Conservation (phyloP, 192 early-diverging fungal genomes). For the Coemansia pectinata region DNA sequence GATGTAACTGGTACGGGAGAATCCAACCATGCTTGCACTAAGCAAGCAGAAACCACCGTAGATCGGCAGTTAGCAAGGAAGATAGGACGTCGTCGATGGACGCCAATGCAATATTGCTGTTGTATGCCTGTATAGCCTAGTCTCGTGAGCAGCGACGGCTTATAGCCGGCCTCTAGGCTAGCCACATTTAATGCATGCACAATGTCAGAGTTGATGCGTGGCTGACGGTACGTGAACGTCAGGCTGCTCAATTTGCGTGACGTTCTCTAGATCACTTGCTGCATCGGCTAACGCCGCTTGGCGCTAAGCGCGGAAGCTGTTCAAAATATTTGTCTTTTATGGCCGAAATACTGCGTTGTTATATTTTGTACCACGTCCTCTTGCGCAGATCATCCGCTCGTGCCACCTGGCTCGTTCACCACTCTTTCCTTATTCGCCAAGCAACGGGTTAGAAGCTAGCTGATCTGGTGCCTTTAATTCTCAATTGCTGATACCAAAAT, state of each 20-base stretch:
- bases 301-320: neutral
- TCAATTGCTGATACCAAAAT: neutral
- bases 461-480: neutral
- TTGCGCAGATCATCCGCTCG: neutral
- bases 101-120: neutral
- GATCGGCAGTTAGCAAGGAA: neutral
- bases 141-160: neutral
- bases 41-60: neutral
- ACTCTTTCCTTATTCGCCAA: neutral
- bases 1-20: conserved; percentile 1
- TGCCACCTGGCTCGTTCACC: neutral
- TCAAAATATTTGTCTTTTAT: neutral
- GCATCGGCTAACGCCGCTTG: neutral
- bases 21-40: neutral
- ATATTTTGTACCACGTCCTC: neutral
- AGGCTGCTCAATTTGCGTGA: conserved; percentile 7
- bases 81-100: neutral
- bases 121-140: neutral
- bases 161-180: neutral
- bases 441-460: neutral
- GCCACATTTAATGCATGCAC: neutral
- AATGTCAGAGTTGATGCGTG: neutral
- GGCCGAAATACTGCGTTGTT: neutral
- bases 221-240: neutral
- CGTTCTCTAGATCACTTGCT: neutral